Evolutionary conservation across 768 basidiomycete species (phyloP).

Genomic region (Royoungia palumana): DNA sequence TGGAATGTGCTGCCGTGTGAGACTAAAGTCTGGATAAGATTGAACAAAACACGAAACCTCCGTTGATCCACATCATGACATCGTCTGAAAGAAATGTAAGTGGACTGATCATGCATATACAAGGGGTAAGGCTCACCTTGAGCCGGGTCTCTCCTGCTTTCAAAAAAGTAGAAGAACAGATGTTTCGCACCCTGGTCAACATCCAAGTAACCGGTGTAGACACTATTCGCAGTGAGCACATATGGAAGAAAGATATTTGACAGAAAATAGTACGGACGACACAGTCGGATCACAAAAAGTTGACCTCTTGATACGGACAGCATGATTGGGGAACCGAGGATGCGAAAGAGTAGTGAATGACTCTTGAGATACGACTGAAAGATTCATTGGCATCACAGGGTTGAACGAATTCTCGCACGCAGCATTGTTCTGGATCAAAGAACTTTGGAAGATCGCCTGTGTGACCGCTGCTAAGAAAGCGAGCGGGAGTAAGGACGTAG

Average conservation of each 20-base stretch:
- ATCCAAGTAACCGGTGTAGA: conserved; percentile 48
- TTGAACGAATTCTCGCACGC: not conserved
- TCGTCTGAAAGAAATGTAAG: conserved; percentile 39
- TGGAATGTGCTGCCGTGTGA: not conserved
- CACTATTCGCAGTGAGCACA: conserved; percentile 25
- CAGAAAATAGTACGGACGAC: conserved; percentile 12
- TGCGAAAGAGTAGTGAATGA: conserved; percentile 42
- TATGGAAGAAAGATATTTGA: not conserved
- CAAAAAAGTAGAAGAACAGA: conserved; percentile 61
- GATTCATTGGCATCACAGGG: conserved; percentile 7
- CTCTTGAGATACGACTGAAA: conserved; percentile 27
- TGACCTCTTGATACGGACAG: conserved; percentile 58
- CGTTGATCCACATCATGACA: conserved; percentile 71
- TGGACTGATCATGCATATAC: not conserved
- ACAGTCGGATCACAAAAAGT: conserved; percentile 64
- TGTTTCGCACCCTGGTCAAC: conserved; percentile 49
- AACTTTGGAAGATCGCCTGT: conserved; percentile 7
- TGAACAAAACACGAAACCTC: conserved; percentile 38
- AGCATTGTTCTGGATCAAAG: not conserved
- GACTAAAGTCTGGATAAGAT: not conserved
- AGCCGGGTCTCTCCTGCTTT: conserved; percentile 45
- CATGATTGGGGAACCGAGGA: conserved; percentile 50
- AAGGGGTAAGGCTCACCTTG: conserved; percentile 25
- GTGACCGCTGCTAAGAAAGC: not conserved
- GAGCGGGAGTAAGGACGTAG: conserved; percentile 6